Percentiles rank a stretch among this genome's conserved stretches.
These are phyloP conservation scores for Teunomyces aglyptinius DNA, from an alignment of 805 yeast species.

Conservation along the genomic window DNA sequence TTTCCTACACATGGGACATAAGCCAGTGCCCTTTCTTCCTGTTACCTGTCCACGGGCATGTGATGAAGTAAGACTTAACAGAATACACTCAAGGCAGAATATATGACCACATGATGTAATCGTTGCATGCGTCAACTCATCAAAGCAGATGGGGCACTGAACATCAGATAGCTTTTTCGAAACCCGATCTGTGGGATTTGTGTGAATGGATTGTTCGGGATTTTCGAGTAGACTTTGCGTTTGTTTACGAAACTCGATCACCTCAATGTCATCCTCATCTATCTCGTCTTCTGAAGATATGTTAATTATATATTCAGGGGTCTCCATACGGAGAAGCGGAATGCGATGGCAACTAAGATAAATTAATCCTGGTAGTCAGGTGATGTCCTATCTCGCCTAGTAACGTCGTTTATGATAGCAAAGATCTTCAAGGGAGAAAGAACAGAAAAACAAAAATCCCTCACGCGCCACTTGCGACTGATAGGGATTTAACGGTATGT, in stretches of 20 bases:
- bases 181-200: constrained; percentile 14
- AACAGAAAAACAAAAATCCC: too few species aligned
- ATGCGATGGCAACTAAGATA: not conserved
- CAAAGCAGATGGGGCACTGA: constrained; percentile 46
- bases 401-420: too few species aligned
- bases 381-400: not conserved
- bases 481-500: too few species aligned
- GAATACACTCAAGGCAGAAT: constrained; percentile 43
- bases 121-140: constrained; percentile 38
- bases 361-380: not conserved
- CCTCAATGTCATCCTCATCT: constrained; percentile 35
- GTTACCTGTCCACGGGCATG: constrained; percentile 43
- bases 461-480: too few species aligned
- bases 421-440: too few species aligned
- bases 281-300: constrained; percentile 15
- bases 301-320: constrained; percentile 8
- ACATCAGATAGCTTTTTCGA: constrained; percentile 34
- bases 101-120: constrained; percentile 44
- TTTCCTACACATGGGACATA: constrained; percentile 45
- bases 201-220: constrained; percentile 16
- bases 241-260: constrained; percentile 36
- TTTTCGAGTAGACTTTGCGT: constrained; percentile 33
- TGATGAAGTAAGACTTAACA: constrained; percentile 38
- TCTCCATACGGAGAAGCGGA: constrained; percentile 2
- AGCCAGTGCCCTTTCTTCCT: constrained; percentile 37